These are phyloP conservation scores for Periconia digitata DNA, from an alignment of 2,329 filamentous ascomycete species.

Conservation along the genomic window DNA sequence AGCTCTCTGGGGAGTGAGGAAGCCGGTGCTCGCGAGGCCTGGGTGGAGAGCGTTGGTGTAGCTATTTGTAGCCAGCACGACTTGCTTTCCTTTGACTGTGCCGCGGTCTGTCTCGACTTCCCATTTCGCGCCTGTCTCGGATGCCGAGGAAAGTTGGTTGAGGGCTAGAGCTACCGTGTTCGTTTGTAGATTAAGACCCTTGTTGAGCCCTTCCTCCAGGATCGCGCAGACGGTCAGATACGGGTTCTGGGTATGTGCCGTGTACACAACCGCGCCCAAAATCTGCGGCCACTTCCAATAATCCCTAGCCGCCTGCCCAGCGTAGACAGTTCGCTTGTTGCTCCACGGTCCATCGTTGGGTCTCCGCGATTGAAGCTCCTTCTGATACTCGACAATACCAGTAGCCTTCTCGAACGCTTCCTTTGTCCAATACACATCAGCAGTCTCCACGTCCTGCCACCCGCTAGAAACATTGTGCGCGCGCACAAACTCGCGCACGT, in stretches of 20 bases:
- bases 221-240: slow-evolving; percentile 2
- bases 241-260: slow-evolving; percentile 2
- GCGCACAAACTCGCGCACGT: not conserved
- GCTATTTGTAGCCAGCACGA: slow-evolving; percentile 1
- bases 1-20: slow-evolving; percentile 2
- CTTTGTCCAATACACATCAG: slow-evolving; percentile 6
- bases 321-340: slow-evolving; percentile 3
- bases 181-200: slow-evolving; percentile 4
- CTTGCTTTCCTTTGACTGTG: slow-evolving; percentile 2
- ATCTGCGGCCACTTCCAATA: slow-evolving; percentile 7
- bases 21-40: slow-evolving; percentile 2
- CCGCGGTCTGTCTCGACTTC: slow-evolving; percentile 4
- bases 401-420: slow-evolving; percentile 2
- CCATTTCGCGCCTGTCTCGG: slow-evolving; percentile 10
- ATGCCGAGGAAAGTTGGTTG: not conserved
- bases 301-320: slow-evolving; percentile 3
- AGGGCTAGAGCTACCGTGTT: slow-evolving; percentile 1
- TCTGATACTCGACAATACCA: slow-evolving; percentile 2
- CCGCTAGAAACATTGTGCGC: slow-evolving; percentile 1
- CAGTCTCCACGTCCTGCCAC: slow-evolving; percentile 5
- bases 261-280: slow-evolving; percentile 1
- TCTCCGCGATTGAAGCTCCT: slow-evolving; percentile 3
- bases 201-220: slow-evolving; percentile 1
- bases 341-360: slow-evolving; percentile 5
- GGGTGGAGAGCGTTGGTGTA: slow-evolving; percentile 5